Base-by-base conservation (phyloP, 495 filamentous ascomycete species). In the Hamigera avellanea region DNA sequence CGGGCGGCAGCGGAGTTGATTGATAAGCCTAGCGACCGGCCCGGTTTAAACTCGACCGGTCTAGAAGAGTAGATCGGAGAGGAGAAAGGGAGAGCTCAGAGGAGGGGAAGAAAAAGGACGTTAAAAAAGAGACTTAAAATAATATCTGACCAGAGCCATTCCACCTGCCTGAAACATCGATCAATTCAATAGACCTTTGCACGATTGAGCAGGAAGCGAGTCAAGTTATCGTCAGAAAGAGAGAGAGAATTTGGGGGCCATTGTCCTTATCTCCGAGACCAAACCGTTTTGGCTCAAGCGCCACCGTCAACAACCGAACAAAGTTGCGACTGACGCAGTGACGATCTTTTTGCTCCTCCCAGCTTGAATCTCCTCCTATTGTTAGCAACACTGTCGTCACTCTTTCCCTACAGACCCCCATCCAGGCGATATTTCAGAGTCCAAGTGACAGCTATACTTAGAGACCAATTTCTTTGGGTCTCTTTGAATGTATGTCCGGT, bases 191-290 rank as follows among this genome's bases (percentile, higher is more conserved):
- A 10, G n/a, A 14, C n/a, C n/a, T n/a, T n/a, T n/a, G n/a, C n/a
- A n/a, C n/a, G n/a, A n/a, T n/a, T n/a, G n/a, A n/a, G n/a, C n/a
- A n/a, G n/a, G n/a, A n/a, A n/a, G n/a, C n/a, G n/a, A n/a, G n/a
- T n/a, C n/a, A n/a, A n/a, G n/a, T n/a, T n/a, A n/a, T n/a, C 9
- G 9, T 23, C 21, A 32, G 25, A 18, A 36, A 37, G 27, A 33
- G 26, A n/a, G 14, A 14, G 27, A 18, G 3, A 28, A n/a, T n/a
- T n/a, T n/a, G n/a, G n/a, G n/a, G n/a, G n/a, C n/a, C n/a, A n/a
- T n/a, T n/a, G 17, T 36, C 31, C 45, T 55, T 55, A 55, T 55
- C 52, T 51, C 48, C 45, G 52, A 40, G 15, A 14, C 28, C 21
- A 37, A 23, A 12, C 26, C 26, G 26, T 8, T 23, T 38, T 32